Evolutionary conservation across 257 asterid genomes (phyloP).

Genomic region (Nicotiana undulata): DNA sequence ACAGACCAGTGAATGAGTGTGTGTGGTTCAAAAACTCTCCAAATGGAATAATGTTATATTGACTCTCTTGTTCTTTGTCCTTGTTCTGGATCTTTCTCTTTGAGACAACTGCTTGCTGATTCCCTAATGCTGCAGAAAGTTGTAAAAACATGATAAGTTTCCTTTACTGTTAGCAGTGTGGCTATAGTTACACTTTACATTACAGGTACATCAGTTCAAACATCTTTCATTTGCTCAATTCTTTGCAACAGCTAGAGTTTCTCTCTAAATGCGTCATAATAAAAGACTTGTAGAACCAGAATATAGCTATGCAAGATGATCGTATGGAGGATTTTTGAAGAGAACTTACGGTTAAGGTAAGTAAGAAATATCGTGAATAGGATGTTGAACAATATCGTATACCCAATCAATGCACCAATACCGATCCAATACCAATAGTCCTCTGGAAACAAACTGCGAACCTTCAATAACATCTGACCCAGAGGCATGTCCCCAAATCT

Average conservation of each 20-base stretch:
- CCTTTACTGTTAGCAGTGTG: background rate
- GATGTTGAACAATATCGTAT: conserved; percentile 22
- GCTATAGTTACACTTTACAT: background rate
- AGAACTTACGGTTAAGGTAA: conserved; percentile 72
- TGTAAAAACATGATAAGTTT: background rate
- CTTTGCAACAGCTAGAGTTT: background rate
- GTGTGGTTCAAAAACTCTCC: conserved; percentile 56
- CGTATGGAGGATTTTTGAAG: conserved; percentile 2
- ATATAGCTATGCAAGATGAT: background rate
- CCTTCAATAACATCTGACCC: conserved; percentile 24
- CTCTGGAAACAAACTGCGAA: conserved; percentile 32
- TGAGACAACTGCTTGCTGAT: conserved; percentile 45
- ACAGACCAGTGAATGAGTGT: conserved; percentile 49
- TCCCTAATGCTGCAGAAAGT: conserved; percentile 61
- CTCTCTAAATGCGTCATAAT: background rate
- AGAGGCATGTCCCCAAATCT: conserved; percentile 18
- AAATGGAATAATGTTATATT: conserved; percentile 30
- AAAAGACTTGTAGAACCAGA: background rate
- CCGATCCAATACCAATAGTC: conserved; percentile 46
- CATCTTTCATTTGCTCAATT: background rate
- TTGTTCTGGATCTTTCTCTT: conserved; percentile 22
- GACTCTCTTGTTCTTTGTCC: conserved; percentile 22
- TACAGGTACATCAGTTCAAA: background rate
- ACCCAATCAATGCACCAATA: conserved; percentile 33
- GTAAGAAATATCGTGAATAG: conserved; percentile 28